Evolutionary conservation across 2,329 filamentous ascomycete genomes (phyloP).

Genomic region (Lasiodiplodia gonubiensis): DNA sequence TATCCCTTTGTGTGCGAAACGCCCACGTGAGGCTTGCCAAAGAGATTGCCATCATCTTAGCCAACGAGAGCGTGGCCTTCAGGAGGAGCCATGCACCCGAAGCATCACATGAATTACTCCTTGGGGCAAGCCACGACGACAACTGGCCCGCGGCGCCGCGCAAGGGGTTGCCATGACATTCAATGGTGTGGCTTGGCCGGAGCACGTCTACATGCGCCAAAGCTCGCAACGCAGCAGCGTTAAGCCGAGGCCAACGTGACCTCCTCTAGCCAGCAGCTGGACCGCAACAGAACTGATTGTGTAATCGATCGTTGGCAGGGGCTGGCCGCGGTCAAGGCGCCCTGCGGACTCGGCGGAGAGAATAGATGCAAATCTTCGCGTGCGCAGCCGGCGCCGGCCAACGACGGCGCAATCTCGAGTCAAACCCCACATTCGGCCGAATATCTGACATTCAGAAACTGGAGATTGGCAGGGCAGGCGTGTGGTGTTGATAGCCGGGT

Average conservation of each 20-base stretch:
- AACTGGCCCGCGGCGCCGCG: not conserved
- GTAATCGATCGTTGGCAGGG: conserved; percentile 6
- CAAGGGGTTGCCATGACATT: not conserved
- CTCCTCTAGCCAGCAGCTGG: not conserved
- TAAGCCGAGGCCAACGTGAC: conserved; percentile 24
- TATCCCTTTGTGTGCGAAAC: not conserved
- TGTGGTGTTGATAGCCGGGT: conserved; percentile 17
- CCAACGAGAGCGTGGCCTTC: not conserved
- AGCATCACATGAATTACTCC: conserved; percentile 3
- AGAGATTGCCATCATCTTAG: not conserved
- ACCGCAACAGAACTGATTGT: not conserved
- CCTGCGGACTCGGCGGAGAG: conserved; percentile 5
- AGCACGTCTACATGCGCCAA: conserved; percentile 6
- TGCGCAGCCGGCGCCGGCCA: conserved; percentile 2
- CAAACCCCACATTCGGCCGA: conserved; percentile 14
- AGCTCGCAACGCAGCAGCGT: not conserved
- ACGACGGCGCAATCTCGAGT: conserved; percentile 10
- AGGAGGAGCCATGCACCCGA: not conserved
- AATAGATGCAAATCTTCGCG: not conserved
- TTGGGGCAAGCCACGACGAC: not conserved
- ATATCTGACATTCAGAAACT: conserved; percentile 24
- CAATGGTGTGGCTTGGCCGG: not conserved
- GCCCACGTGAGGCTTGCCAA: not conserved
- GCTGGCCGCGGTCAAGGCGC: conserved; percentile 6
- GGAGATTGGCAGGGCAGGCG: conserved; percentile 20